A percentile compares a stretch with the other conserved stretches of the same genome.
These are phyloP conservation scores for Myriosclerotinia duriaeana DNA, from an alignment of 2,329 filamentous ascomycete species.

Conservation along the genomic window DNA sequence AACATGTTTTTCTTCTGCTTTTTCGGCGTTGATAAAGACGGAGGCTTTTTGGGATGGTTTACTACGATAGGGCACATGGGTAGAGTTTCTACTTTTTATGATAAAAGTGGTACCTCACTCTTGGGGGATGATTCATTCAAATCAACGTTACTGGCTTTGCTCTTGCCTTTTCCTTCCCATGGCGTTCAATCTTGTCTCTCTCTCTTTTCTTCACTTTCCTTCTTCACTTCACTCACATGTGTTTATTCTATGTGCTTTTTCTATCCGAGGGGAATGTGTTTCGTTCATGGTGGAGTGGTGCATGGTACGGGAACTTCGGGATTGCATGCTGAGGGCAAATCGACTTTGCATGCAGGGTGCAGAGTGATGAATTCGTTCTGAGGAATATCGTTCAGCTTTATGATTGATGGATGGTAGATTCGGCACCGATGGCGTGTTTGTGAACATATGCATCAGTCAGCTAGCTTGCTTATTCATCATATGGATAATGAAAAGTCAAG, in stretches of 20 bases:
- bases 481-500: too few species aligned
- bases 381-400: not conserved
- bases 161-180: not conserved
- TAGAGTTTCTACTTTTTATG: slow-evolving; percentile 17
- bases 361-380: not conserved
- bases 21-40: slow-evolving; percentile 22
- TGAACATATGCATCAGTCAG: not conserved
- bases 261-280: not conserved
- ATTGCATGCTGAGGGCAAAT: not conserved
- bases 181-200: not conserved
- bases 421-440: not conserved
- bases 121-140: slow-evolving; percentile 1
- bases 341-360: not conserved
- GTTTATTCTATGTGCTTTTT: slow-evolving; percentile 7
- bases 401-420: not conserved
- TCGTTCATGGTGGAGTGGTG: not conserved
- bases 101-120: slow-evolving; percentile 13
- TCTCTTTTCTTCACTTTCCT: not conserved
- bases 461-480: not conserved
- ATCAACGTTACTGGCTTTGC: not conserved
- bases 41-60: slow-evolving; percentile 12
- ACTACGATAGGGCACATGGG: slow-evolving; percentile 9
- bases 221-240: slow-evolving; percentile 9
- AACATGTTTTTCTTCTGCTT: slow-evolving; percentile 15
- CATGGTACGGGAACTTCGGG: not conserved